These are phyloP conservation scores for Xylariaceae sp. DNA, from an alignment of 2,329 filamentous ascomycete genomes.

Conservation along the genomic window DNA sequence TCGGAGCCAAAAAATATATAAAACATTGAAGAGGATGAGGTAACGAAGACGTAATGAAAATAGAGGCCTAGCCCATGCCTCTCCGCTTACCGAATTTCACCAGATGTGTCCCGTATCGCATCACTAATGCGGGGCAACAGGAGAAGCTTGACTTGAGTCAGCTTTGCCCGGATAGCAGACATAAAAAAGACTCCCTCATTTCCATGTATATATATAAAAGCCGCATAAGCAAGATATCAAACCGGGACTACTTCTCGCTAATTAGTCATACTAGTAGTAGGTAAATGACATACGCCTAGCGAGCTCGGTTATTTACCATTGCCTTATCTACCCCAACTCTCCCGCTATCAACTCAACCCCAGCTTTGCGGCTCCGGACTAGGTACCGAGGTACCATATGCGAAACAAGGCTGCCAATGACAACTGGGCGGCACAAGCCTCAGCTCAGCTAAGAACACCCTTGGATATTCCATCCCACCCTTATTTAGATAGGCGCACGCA, in stretches of 20 bases:
- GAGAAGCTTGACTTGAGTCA: neutral
- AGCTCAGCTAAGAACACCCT: neutral
- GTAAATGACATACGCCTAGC: too few species aligned
- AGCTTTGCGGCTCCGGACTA: neutral
- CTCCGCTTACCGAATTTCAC: constrained; percentile 20
- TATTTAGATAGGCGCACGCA: neutral
- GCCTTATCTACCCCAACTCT: neutral
- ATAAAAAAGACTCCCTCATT: too few species aligned
- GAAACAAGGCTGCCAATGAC: constrained; percentile 18
- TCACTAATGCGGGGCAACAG: neutral
- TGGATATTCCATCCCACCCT: neutral
- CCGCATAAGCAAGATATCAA: too few species aligned
- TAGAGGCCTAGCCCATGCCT: neutral
- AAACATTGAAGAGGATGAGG: constrained; percentile 32
- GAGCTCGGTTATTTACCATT: too few species aligned
- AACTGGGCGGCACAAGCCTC: constrained; percentile 6
- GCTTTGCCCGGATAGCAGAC: neutral
- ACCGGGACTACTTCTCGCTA: too few species aligned
- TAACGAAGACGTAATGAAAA: constrained; percentile 45
- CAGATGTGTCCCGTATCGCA: constrained; percentile 20
- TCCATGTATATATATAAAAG: too few species aligned
- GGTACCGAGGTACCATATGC: too few species aligned
- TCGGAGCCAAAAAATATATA: constrained; percentile 13
- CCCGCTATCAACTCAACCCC: neutral
- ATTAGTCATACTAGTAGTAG: too few species aligned